phyloP scores from a whole-genome alignment of 371 early-diverging fungal genomes.

The Mucor saturninus region DNA sequence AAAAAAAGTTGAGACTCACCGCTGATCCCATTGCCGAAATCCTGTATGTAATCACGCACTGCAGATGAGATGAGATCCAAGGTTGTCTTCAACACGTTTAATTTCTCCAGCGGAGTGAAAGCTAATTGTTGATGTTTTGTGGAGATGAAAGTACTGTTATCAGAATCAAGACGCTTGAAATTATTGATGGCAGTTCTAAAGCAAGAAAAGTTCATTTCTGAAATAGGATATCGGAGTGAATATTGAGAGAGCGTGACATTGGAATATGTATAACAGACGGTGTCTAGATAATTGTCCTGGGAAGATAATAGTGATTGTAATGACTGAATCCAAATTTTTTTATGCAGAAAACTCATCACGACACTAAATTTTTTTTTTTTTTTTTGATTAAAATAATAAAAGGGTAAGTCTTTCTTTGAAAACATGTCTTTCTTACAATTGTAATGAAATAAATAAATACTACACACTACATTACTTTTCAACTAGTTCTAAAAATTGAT shows the following conservation, averaged over 20 bases:
- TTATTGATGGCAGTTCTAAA: slow-evolving; percentile 39
- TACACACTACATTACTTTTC: slow-evolving; percentile 55
- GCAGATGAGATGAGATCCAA: slow-evolving; percentile 47
- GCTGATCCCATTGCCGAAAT: slow-evolving; percentile 22
- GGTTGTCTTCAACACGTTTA: slow-evolving; percentile 41
- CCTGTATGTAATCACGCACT: slow-evolving; percentile 36
- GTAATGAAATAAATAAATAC: not conserved
- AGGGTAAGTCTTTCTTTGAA: not conserved
- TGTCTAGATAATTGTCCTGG: slow-evolving; percentile 46
- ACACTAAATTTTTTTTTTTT: slow-evolving; percentile 37
- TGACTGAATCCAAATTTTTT: slow-evolving; percentile 65
- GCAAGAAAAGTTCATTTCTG: slow-evolving; percentile 44
- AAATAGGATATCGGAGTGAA: slow-evolving; percentile 46
- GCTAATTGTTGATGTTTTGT: slow-evolving; percentile 31
- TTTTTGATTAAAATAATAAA: not conserved
- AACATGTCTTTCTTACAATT: too few relatives aligned
- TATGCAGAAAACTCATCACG: slow-evolving; percentile 62
- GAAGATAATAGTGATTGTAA: slow-evolving; percentile 51
- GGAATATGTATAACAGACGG: slow-evolving; percentile 39
- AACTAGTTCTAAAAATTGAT: slow-evolving; percentile 58
- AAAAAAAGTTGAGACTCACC: slow-evolving; percentile 10
- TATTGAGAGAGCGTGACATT: slow-evolving; percentile 45
- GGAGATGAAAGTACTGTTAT: slow-evolving; percentile 12
- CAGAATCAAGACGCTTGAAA: slow-evolving; percentile 41
- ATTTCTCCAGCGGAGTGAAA: slow-evolving; percentile 55